A percentile compares a stretch with the other conserved stretches of the same genome.
Evolutionary conservation across 345 rosid species (phyloP).

Genomic region (Adansonia digitata): DNA sequence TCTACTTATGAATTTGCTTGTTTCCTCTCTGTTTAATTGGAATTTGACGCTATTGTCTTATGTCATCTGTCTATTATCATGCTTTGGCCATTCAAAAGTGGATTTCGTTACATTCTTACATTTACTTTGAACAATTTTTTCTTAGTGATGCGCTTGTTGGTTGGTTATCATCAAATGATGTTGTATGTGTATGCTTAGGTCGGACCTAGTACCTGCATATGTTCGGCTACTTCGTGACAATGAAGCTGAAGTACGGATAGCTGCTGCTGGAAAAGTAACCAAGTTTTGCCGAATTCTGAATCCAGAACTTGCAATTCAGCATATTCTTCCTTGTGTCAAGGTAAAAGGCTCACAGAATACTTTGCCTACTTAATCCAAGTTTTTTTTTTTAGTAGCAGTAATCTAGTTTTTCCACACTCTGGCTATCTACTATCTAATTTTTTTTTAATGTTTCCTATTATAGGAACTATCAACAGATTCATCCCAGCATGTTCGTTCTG

Average conservation of each 20-base stretch:
- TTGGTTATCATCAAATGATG: not conserved
- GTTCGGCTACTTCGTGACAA: conserved; percentile 62
- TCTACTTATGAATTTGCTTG: not conserved
- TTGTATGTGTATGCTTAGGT: conserved; percentile 27
- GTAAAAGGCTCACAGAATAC: conserved; percentile 17
- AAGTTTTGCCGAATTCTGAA: conserved; percentile 53
- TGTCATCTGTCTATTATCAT: not conserved
- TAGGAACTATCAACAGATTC: conserved; percentile 77
- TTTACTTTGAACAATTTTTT: not conserved
- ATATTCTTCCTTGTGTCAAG: conserved; percentile 62
- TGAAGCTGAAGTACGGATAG: conserved; percentile 65
- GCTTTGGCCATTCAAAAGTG: not conserved
- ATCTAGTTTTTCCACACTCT: not conserved
- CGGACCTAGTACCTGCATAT: conserved; percentile 55
- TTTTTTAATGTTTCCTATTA: conserved; percentile 11
- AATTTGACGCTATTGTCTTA: not conserved
- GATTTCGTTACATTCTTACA: not conserved
- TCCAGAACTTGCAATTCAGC: conserved; percentile 56
- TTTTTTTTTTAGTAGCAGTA: not conserved
- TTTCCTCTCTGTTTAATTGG: not conserved
- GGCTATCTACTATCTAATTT: not conserved
- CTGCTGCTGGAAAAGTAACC: conserved; percentile 59
- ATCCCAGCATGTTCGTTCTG: conserved; percentile 78
- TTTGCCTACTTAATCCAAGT: not conserved
- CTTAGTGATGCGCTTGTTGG: not conserved